These are phyloP conservation scores for Lojkania enalia DNA, from an alignment of 2,329 filamentous ascomycete species.

Conservation along the genomic window DNA sequence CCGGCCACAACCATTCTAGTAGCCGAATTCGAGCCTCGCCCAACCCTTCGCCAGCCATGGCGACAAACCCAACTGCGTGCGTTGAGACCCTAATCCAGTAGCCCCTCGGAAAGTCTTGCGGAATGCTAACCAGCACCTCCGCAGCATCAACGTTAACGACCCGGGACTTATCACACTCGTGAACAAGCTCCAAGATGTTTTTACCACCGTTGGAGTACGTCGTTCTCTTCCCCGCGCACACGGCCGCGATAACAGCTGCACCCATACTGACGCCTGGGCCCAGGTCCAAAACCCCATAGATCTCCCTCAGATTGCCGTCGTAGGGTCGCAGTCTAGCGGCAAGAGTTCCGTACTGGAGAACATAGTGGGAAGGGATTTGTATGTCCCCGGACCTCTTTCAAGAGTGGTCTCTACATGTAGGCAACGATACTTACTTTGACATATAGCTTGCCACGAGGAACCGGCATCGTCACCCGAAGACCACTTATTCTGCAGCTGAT, in stretches of 20 bases:
- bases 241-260: conserved; percentile 9
- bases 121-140: conserved; percentile 30
- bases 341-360: conserved; percentile 99
- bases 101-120: conserved; percentile 14
- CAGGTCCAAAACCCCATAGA: conserved; percentile 99
- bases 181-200: conserved; percentile 99
- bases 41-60: conserved; percentile 38
- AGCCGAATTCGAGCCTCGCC: background rate
- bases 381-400: conserved; percentile 48
- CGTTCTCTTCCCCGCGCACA: conserved; percentile 3
- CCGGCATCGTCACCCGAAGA: conserved; percentile 94
- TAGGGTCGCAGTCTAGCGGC: conserved; percentile 97
- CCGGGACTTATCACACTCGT: conserved; percentile 77
- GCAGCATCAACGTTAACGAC: conserved; percentile 72
- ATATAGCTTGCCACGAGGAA: conserved; percentile 86
- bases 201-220: conserved; percentile 87
- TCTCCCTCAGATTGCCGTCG: conserved; percentile 95
- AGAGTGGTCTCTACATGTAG: background rate
- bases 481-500: conserved; percentile 97
- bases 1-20: background rate
- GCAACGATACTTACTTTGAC: conserved; percentile 29
- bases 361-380: conserved; percentile 99
- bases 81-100: conserved; percentile 20
- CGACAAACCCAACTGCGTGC: conserved; percentile 48
- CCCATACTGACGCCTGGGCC: conserved; percentile 35